Conservation (phyloP, 202 grass and related monocot species). For the Dendrocalamus latiflorus region DNA sequence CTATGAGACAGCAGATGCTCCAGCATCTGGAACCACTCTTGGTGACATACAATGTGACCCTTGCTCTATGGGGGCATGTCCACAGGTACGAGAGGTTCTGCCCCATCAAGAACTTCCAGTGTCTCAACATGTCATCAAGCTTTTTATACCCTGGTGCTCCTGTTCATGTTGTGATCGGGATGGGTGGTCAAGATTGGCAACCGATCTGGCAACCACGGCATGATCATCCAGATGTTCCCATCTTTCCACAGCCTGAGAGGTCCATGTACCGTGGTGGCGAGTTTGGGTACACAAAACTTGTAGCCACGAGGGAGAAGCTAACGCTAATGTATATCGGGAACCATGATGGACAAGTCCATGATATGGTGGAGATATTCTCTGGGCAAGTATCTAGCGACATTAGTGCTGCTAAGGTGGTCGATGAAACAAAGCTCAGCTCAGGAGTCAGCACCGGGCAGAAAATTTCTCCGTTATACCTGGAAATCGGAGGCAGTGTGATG, state of each 20-base stretch:
- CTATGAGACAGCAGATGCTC: constrained; percentile 60
- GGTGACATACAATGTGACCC: constrained; percentile 73
- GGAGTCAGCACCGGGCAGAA: not conserved
- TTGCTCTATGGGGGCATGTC: constrained; percentile 95
- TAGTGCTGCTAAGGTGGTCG: not conserved
- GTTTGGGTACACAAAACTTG: constrained; percentile 77
- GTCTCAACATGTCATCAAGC: constrained; percentile 60
- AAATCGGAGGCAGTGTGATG: constrained; percentile 33
- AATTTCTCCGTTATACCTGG: constrained; percentile 30
- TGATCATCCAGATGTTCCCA: constrained; percentile 58
- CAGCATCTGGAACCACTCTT: constrained; percentile 72
- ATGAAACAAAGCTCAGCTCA: constrained; percentile 7
- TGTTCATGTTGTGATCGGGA: constrained; percentile 86
- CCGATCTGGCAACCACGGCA: constrained; percentile 67
- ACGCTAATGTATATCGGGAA: constrained; percentile 76
- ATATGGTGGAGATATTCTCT: constrained; percentile 75
- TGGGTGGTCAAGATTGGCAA: constrained; percentile 82
- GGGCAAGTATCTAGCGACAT: constrained; percentile 3
- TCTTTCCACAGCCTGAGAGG: constrained; percentile 69
- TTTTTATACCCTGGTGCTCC: constrained; percentile 60
- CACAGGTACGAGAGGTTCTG: constrained; percentile 98
- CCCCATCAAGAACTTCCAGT: constrained; percentile 69
- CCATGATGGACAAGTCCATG: constrained; percentile 89
- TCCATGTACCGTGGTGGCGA: constrained; percentile 82
- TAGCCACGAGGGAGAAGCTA: constrained; percentile 75